Evolutionary conservation across 352 stramenopile genomes (phyloP), one percentile per base, ranked within the genome.

Genomic region (Globisporangium echinulatum): DNA sequence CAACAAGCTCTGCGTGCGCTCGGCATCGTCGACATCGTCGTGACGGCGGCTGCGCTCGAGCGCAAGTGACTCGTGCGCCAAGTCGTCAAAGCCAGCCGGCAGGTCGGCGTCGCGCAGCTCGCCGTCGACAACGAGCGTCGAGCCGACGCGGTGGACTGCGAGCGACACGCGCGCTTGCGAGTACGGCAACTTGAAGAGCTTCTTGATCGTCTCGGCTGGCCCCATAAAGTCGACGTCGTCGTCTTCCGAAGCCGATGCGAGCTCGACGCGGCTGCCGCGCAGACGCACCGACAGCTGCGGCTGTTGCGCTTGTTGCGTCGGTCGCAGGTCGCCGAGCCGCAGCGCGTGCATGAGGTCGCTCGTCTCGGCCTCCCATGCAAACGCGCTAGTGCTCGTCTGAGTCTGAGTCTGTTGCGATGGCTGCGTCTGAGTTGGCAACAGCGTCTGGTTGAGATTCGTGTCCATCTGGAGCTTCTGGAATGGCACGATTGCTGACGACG

Each of bases 121-220:
- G 36, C 85, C 85, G 50, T 93, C 85, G 25, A 94, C 85, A 6
- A 94, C 80, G 6, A 94, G 60, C 15, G 85, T 94, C 36, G 66
- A 81, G 1, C 85, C 85, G 0, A 94, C 80, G 36, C 82, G 78
- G 63, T 94, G 85, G 36, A 94, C 82, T 0, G 83, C 85, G 7
- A 94, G 71, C 5, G 85, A 94, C n/a, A 94, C 83, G 43, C 72
- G 64, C 1, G 70, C 81, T 39, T 86, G 76, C 9, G 85, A 92
- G 64, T 94, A 94, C 40, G 85, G 82, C 55, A 94, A 62, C 64
- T 94, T 94, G 62, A 94, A 94, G 3, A 94, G 72, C 43, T 78
- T 81, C 64, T 94, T 94, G 58, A 94, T 92, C 57, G 91, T 91
- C 63, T 94, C 85, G 0, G 85, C 85, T 0, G 85, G 85, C 0